Base-by-base conservation (phyloP, 2,329 filamentous ascomycete genomes). In the Aspergillus fructus region DNA sequence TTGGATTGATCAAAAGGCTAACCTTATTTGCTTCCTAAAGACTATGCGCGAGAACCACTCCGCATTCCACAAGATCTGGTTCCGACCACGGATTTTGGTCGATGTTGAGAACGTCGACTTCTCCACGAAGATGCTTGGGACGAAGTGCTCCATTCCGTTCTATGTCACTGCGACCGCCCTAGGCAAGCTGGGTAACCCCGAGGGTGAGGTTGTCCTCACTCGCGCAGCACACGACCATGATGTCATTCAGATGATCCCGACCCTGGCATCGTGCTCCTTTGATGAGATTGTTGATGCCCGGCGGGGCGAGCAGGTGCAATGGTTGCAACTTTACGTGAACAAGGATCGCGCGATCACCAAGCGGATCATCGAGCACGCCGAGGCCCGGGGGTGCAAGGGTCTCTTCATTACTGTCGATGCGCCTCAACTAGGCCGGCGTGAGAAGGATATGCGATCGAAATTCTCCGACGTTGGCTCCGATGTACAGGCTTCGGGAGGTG, bases 331-430 rank as follows among this genome's bases (percentile, higher is more conserved):
- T 1, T 96, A 97, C 77, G 91, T 99, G 66, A 99, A 99, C 84
- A 94, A 96, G 75, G 89, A 99, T 78, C 89, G 94, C 56, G 84
- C 83, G 33, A 93, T 99, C 74, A 99, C 94, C 8, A 86, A 90
- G 76, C 85, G 85, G 62, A 97, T 99, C 66, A 89, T 99, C 49
- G 76, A 93, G 77, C 91, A 97, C 76, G 94, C 94, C 59, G 94
- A 99, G 78, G 81, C 81, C 69, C 88, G 94, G 56, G 94, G 94
- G 27, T 97, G 94, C 82, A 94, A 91, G 77, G 94, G 89, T 9
- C 86, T 99, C 17, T 99, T 99, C 81, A 97, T 99, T 78, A 99
- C 94, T 2, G 94, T 99, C 54, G 94, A 99, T 74, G 94, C 94
- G 52, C 94, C 94, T 5, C 93, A 97, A 76, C 87, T 99, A 21